Evolutionary conservation across 225 moss, liverwort and hornwort species (phyloP).

Genomic region (Thuidium tamariscinum): DNA sequence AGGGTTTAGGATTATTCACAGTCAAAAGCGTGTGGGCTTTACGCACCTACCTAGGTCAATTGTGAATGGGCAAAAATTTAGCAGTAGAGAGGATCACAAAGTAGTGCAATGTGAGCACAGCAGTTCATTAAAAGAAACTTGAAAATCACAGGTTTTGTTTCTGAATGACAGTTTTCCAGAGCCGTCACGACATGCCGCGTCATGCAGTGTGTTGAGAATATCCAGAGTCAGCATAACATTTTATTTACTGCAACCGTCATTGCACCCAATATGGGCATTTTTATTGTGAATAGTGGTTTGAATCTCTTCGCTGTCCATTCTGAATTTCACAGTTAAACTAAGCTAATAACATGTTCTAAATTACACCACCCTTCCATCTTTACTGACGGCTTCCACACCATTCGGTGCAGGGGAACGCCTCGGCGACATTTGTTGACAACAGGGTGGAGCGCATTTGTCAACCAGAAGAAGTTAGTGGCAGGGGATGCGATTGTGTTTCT

Average conservation of each 20-base stretch:
- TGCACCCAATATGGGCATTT: background rate
- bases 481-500: constrained; percentile 87
- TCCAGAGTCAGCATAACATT: background rate
- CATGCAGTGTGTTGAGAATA: background rate
- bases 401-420: constrained; percentile 52
- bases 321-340: no score
- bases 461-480: constrained; percentile 84
- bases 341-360: no score
- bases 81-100: background rate
- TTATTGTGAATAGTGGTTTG: no score
- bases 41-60: background rate
- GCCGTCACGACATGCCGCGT: background rate
- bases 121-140: background rate
- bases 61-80: background rate
- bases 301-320: no score
- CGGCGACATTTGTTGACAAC: constrained; percentile 74
- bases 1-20: background rate
- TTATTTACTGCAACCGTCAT: background rate
- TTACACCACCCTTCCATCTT: background rate
- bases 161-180: background rate
- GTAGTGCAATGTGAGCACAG: background rate
- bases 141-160: background rate
- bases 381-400: background rate
- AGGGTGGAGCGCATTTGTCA: constrained; percentile 85
- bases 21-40: background rate